Evolutionary conservation across 441 rosid species (phyloP), one percentile per base, ranked within the genome.

Genomic region (Gossypium aridum): DNA sequence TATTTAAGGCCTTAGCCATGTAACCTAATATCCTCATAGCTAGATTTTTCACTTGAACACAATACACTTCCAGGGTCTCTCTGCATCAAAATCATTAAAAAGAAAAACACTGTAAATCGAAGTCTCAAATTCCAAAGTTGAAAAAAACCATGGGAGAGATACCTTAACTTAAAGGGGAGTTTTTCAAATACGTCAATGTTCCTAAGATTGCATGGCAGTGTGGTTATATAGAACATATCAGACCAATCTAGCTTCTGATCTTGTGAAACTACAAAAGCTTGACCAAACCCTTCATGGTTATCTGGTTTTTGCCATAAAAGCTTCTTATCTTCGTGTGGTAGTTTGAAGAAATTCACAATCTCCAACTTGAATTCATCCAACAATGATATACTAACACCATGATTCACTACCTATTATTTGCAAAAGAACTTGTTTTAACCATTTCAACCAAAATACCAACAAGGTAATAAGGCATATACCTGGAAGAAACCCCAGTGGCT

Each of bases 241-340:
- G 79, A 78, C 89, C 87, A 86, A 65, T 83, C 87, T 20, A 86
- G 80, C 77, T 81, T 85, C 75, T 85, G 85, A 71, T 85, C 85
- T 51, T 83, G 79, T 0, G 85, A 85, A 1, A 68, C 78, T 43
- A 86, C 89, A 49, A 83, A 75, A 3, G 77, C 62, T 76, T 86
- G 85, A 63, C 85, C 89, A 43, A 86, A 86, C 13, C 87, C 87
- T 54, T 86, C 83, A 0, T 80, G 81, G 54, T 83, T 79, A 13
- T 77, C 83, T 1, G 87, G 80, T 14, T 68, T 69, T 71, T 82
- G 87, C 89, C 85, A 86, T n/a, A 86, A 75, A 70, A 64, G 71
- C 80, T 77, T 64, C 85, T 82, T 83, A 60, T 82, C 83, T 61
- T 80, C 80, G 9, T 49, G 60, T 7, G 87, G 64, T 77, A 80